phyloP scores from a whole-genome alignment of 768 basidiomycete species.

The Plicaturopsis crispa region DNA sequence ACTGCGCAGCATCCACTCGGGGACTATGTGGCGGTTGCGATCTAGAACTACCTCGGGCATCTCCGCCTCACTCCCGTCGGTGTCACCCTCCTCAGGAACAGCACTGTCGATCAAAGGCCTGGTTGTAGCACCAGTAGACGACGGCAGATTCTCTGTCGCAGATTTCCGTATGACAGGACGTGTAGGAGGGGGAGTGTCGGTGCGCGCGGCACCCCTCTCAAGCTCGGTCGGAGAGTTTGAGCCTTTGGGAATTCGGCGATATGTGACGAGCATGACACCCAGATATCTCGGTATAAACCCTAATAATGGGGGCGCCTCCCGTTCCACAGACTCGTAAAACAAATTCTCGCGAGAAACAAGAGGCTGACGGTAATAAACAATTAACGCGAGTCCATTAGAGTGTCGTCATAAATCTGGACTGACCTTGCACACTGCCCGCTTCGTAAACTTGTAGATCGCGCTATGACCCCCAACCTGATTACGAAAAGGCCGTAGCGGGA shows the following conservation, averaged over 20 bases:
- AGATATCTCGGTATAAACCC: slow-evolving; percentile 97
- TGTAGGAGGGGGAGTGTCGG: slow-evolving; percentile 12
- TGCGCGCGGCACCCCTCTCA: slow-evolving; percentile 11
- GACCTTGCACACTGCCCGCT: slow-evolving; percentile 97
- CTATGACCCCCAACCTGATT: slow-evolving; percentile 98
- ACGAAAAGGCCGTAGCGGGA: slow-evolving; percentile 90
- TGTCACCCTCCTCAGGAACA: slow-evolving; percentile 32
- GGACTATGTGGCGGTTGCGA: slow-evolving; percentile 92
- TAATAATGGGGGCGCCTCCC: slow-evolving; percentile 85
- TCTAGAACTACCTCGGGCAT: slow-evolving; percentile 93
- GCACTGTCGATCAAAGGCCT: no score
- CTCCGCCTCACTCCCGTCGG: slow-evolving; percentile 59
- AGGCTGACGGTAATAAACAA: slow-evolving; percentile 48
- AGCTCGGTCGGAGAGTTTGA: slow-evolving; percentile 14
- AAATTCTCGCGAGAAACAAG: slow-evolving; percentile 95
- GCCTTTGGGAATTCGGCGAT: slow-evolving; percentile 65
- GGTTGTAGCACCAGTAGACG: no score
- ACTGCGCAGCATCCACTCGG: slow-evolving; percentile 77
- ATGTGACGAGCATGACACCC: slow-evolving; percentile 97
- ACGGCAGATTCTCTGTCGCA: slow-evolving; percentile 14
- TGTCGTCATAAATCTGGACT: slow-evolving; percentile 17
- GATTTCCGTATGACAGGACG: slow-evolving; percentile 20
- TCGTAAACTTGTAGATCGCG: slow-evolving; percentile 96
- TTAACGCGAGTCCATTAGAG: slow-evolving; percentile 12
- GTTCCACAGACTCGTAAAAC: slow-evolving; percentile 96